These are phyloP conservation scores for Paramyrothecium sp. DNA, from an alignment of 2,329 filamentous ascomycete genomes.

Conservation along the genomic window DNA sequence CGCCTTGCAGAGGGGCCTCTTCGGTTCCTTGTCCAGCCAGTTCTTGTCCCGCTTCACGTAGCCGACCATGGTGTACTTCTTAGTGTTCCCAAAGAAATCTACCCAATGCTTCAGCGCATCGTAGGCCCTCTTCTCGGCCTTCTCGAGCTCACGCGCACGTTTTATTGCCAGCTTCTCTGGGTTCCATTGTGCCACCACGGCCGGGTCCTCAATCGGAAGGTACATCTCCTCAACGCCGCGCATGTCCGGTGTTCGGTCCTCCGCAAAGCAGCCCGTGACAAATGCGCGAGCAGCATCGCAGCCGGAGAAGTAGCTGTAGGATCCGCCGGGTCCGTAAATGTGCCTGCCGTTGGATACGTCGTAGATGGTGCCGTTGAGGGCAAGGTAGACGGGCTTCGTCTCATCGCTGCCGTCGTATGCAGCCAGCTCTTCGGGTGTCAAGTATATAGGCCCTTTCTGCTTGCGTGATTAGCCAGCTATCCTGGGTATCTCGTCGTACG, in stretches of 20 bases:
- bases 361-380: conserved; percentile 84
- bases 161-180: conserved; percentile 51
- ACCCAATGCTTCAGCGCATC: conserved; percentile 78
- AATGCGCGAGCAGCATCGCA: conserved; percentile 84
- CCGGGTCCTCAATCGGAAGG: conserved; percentile 61
- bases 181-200: conserved; percentile 58
- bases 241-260: conserved; percentile 81
- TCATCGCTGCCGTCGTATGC: conserved; percentile 76
- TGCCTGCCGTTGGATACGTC: conserved; percentile 70
- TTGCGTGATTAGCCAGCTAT: not conserved
- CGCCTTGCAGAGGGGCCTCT: conserved; percentile 65
- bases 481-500: no score
- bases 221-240: conserved; percentile 87
- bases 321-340: conserved; percentile 80
- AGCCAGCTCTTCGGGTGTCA: conserved; percentile 74
- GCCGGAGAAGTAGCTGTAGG: conserved; percentile 85
- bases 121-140: conserved; percentile 64
- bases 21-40: conserved; percentile 62
- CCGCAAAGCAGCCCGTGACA: conserved; percentile 88
- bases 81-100: conserved; percentile 74
- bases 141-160: conserved; percentile 61
- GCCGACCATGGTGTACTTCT: conserved; percentile 81
- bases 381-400: conserved; percentile 79
- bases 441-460: conserved; percentile 58
- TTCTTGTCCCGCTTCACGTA: conserved; percentile 61